Percentiles rank a stretch among this genome's conserved stretches.
Conservation (phyloP, 2,329 filamentous ascomycete species). For the Epichloe hybrida region DNA sequence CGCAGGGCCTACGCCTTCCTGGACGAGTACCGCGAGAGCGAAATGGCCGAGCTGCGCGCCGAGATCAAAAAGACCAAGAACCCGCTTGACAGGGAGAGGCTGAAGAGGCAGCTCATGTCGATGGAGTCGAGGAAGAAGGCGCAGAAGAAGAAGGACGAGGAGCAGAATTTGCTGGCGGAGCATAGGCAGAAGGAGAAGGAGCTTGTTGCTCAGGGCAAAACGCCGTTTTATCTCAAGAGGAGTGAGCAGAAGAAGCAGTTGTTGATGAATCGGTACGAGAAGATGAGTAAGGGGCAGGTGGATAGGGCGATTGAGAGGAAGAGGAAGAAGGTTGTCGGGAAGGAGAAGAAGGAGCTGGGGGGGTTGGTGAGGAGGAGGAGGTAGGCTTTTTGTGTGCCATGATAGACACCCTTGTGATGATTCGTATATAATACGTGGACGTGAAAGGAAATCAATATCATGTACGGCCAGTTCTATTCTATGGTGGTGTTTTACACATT, state of each 20-base stretch:
- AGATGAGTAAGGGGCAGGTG: conserved; percentile 74
- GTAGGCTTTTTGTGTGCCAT: neutral
- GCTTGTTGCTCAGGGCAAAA: conserved; percentile 74
- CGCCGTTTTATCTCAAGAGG: conserved; percentile 86
- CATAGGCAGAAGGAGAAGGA: conserved; percentile 78
- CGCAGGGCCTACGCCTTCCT: conserved; percentile 76
- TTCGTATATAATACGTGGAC: too few species aligned
- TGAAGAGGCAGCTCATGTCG: conserved; percentile 61
- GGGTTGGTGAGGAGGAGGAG: conserved; percentile 17
- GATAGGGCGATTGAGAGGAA: conserved; percentile 75
- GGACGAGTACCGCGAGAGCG: conserved; percentile 70
- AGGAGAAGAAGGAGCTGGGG: conserved; percentile 66
- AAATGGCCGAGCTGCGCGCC: conserved; percentile 61
- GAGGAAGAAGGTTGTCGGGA: conserved; percentile 76
- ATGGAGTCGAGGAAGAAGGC: conserved; percentile 70
- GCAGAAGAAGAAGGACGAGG: conserved; percentile 53
- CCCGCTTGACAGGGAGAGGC: conserved; percentile 46
- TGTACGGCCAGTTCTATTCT: too few species aligned
- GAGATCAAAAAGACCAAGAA: conserved; percentile 56
- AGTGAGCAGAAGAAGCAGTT: conserved; percentile 81
- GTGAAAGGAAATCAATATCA: too few species aligned
- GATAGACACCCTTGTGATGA: too few species aligned
- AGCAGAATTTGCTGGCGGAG: conserved; percentile 54
- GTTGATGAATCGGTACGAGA: conserved; percentile 63
- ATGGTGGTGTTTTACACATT: neutral